A percentile compares a stretch with the other conserved stretches of the same genome.
Evolutionary conservation across 208 protist genomes (phyloP).

Genomic region (Histomonas meleagridis): DNA sequence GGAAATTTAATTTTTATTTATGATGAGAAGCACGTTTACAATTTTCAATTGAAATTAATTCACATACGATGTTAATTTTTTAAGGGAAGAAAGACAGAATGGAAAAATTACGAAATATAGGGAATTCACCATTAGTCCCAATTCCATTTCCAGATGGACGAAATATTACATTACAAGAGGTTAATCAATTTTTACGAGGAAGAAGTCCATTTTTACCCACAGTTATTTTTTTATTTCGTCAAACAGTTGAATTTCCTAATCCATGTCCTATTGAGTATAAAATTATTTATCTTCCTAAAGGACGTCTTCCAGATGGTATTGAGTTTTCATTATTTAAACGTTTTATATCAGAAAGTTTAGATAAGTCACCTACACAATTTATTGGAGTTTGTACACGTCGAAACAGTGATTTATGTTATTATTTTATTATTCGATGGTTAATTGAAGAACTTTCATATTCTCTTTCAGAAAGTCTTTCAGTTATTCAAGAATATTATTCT

Average conservation of each 20-base stretch:
- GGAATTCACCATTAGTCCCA: not conserved
- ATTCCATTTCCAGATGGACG: not conserved
- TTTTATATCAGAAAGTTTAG: not conserved
- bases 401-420: not conserved
- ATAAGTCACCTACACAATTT: not conserved
- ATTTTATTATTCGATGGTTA: not conserved
- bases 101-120: too few relatives aligned
- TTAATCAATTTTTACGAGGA: not conserved
- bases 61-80: too few relatives aligned
- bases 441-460: not conserved
- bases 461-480: not conserved
- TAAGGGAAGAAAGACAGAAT: too few relatives aligned
- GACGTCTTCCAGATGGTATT: not conserved
- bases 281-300: not conserved
- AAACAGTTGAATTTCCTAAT: not conserved
- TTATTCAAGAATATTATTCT: not conserved
- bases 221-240: not conserved
- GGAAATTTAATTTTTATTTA: too few relatives aligned
- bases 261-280: not conserved
- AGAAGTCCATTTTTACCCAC: not conserved
- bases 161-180: not conserved
- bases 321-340: not conserved
- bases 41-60: too few relatives aligned
- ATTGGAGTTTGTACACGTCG: not conserved
- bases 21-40: too few relatives aligned